These are phyloP conservation scores for Harringtonia lauricola DNA, from an alignment of 2,329 filamentous ascomycete genomes.

Conservation along the genomic window DNA sequence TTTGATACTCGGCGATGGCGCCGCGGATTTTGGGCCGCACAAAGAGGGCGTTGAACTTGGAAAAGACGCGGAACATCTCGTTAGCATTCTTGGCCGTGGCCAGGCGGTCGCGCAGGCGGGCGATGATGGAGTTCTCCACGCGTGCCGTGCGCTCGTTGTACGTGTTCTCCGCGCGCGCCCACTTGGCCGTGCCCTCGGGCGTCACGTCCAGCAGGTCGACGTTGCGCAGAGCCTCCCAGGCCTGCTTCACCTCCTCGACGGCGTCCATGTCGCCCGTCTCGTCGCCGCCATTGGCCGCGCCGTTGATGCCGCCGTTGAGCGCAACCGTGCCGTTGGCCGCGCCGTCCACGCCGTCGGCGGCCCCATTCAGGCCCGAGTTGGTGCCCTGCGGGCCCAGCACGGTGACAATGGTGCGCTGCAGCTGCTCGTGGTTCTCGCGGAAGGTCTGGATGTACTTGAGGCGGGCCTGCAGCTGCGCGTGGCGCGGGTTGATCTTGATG, in stretches of 20 bases:
- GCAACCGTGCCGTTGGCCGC: slow-evolving; percentile 33
- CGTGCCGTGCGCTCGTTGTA: slow-evolving; percentile 97
- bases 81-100: slow-evolving; percentile 95
- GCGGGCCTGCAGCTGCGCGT: slow-evolving; percentile 79
- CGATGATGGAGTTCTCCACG: slow-evolving; percentile 98
- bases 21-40: slow-evolving; percentile 98
- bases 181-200: slow-evolving; percentile 76
- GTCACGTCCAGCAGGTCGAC: slow-evolving; percentile 93
- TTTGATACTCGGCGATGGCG: slow-evolving; percentile 96
- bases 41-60: slow-evolving; percentile 98
- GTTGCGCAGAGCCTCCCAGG: slow-evolving; percentile 87
- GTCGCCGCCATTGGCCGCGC: slow-evolving; percentile 71
- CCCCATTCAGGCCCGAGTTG: slow-evolving; percentile 33
- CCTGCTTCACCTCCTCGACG: slow-evolving; percentile 89
- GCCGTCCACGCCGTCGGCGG: slow-evolving; percentile 45
- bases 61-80: slow-evolving; percentile 99
- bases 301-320: slow-evolving; percentile 52
- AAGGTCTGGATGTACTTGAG: slow-evolving; percentile 92
- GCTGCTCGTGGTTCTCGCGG: slow-evolving; percentile 92
- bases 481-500: slow-evolving; percentile 86
- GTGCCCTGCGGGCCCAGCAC: slow-evolving; percentile 52
- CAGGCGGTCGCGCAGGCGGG: slow-evolving; percentile 78
- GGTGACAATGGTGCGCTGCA: slow-evolving; percentile 91
- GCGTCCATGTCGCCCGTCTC: slow-evolving; percentile 97
- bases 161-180: slow-evolving; percentile 86